Evolutionary conservation across 352 stramenopile genomes (phyloP), one percentile per base, ranked within the genome.

Genomic region (Phytophthora pistaciae): DNA sequence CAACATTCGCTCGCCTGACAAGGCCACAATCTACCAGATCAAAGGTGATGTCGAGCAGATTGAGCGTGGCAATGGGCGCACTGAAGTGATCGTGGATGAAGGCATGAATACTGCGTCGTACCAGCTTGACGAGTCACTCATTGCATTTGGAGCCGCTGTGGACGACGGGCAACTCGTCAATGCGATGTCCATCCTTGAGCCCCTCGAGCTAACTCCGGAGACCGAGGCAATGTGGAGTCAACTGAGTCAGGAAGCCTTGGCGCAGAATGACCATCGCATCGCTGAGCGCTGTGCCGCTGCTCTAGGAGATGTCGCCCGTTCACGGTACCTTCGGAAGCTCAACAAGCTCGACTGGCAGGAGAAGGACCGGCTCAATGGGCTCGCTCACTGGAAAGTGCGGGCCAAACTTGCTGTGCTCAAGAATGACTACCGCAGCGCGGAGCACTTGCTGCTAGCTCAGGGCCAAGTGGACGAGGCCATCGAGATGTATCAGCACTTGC

Each of bases 41-140:
- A 98, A 98, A 65, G 96, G 96, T 40, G 95, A 98, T 27, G 92
- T 99, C 13, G 93, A 98, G 74, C 93, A 98, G 63, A 98, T 99
- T 65, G 93, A 98, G 77, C 85, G 96, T 49, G 84, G 80, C 0
- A 96, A 98, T 59, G 96, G 96, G 10, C 84, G 89, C 44, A 98
- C 96, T 7, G 96, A 99, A 67, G 94, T 99, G 14, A 97, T 98
- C 52, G 94, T 99, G 9, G 93, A 98, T 72, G 96, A 99, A 81
- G 94, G 94, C 38, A 96, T 98, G 79, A 96, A 96, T 72, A 98
- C 96, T 18, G 90, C 88, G 6, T 93, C 89, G 7, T 98, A 99
- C 64, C 87, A 97, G 64, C 81, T 99, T 3, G 95, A 98, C 54
- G 96, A 99, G 70, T 94, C 91, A 38, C 78, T 99, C 33, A 98